Evolutionary conservation across 169 alveolate species (phyloP).

Genomic region (Plasmodium fragile): DNA sequence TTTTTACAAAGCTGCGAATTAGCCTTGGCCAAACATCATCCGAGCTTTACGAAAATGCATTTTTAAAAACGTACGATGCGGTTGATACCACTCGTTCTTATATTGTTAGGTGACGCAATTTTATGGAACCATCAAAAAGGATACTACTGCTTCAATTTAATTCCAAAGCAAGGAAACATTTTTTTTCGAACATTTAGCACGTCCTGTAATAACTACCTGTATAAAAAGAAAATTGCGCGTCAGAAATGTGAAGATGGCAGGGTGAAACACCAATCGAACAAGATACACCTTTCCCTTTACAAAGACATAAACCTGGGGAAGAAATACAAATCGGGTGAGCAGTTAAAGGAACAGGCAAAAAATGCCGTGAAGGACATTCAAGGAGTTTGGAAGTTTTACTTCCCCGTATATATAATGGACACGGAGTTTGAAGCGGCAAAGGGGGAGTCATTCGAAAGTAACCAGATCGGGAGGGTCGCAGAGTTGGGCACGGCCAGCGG

Average conservation of each 20-base stretch:
- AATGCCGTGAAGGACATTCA: conserved; percentile 58
- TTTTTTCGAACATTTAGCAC: not conserved
- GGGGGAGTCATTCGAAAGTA: not conserved
- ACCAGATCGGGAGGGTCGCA: not conserved
- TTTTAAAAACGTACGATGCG: conserved; percentile 44
- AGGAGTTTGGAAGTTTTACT: conserved; percentile 75
- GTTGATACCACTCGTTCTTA: conserved; percentile 17
- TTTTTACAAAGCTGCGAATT: not conserved
- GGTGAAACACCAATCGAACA: not conserved
- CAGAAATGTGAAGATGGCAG: not conserved
- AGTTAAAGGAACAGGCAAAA: conserved; percentile 6
- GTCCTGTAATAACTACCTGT: not conserved
- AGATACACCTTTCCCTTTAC: not conserved
- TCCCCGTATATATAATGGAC: conserved; percentile 67
- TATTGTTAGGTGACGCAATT: conserved; percentile 8
- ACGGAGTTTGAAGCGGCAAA: conserved; percentile 56
- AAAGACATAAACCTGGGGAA: not conserved
- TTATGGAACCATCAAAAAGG: conserved; percentile 17
- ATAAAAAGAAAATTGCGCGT: conserved; percentile 5
- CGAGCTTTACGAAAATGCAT: conserved; percentile 15
- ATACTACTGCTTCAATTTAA: conserved; percentile 23
- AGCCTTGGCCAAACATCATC: not conserved
- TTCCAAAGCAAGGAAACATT: not conserved
- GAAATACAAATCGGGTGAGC: not conserved
- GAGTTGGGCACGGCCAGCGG: conserved; percentile 7